Conservation (phyloP, 192 early-diverging fungal genomes). For the Pecoramyces ruminantium region DNA sequence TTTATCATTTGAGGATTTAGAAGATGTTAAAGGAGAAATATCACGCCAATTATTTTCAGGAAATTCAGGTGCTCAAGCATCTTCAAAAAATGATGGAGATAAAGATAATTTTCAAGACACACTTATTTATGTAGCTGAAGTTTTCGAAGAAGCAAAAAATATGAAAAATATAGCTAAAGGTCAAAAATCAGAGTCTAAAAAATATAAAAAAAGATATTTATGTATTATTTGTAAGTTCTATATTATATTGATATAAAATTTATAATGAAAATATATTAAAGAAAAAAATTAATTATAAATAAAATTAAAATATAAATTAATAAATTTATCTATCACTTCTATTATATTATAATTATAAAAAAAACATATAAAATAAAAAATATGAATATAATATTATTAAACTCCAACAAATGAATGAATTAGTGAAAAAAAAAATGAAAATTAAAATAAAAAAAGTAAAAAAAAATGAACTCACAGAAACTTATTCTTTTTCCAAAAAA, state of each 20-base stretch:
- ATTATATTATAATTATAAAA: too few species aligned
- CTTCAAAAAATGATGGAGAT: not conserved
- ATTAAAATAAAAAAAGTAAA: not conserved
- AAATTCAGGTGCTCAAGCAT: not conserved
- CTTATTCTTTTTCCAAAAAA: not conserved
- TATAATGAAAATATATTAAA: too few species aligned
- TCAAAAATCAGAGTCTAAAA: not conserved
- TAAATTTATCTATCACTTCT: too few species aligned
- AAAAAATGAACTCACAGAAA: not conserved
- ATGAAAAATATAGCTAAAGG: not conserved
- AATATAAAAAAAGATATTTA: not conserved
- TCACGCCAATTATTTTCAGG: not conserved
- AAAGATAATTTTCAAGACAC: not conserved
- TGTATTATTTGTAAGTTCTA: not conserved
- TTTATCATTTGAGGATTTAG: not conserved
- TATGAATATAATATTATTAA: too few species aligned
- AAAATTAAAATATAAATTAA: too few species aligned
- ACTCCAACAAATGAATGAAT: too few species aligned
- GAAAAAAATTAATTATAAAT: too few species aligned
- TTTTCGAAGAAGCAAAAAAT: not conserved
- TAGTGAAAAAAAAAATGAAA: not conserved
- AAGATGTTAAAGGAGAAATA: not conserved
- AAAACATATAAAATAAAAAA: too few species aligned
- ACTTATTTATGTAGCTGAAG: not conserved
- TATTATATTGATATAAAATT: too few species aligned